These are phyloP conservation scores for Diaporthe eres DNA, from an alignment of 2,329 filamentous ascomycete genomes.

Conservation along the genomic window DNA sequence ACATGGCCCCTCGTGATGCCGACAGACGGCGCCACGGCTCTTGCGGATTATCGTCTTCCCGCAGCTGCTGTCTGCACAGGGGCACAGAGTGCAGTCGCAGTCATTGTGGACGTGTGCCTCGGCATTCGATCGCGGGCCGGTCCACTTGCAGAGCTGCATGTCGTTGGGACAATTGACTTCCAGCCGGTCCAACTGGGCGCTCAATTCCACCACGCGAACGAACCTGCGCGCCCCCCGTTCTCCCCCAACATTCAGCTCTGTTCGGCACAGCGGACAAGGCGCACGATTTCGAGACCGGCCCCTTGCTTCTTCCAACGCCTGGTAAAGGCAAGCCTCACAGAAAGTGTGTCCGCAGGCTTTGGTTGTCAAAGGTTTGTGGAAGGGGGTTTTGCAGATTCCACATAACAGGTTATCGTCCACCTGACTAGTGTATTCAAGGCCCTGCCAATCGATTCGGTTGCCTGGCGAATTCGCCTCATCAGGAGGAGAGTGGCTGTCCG, in stretches of 20 bases:
- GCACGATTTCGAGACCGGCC: slow-evolving; percentile 53
- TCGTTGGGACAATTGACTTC: slow-evolving; percentile 70
- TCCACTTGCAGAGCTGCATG: slow-evolving; percentile 63
- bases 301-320: slow-evolving; percentile 48
- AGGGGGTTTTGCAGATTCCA: slow-evolving; percentile 68
- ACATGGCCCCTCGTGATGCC: slow-evolving; percentile 59
- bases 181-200: slow-evolving; percentile 73
- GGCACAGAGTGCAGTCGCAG: slow-evolving; percentile 68
- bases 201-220: slow-evolving; percentile 41
- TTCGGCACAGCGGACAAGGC: slow-evolving; percentile 72
- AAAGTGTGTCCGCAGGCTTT: slow-evolving; percentile 74
- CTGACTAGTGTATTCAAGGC: slow-evolving; percentile 50
- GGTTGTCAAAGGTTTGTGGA: slow-evolving; percentile 73
- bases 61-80: slow-evolving; percentile 69
- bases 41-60: slow-evolving; percentile 65
- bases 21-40: slow-evolving; percentile 65
- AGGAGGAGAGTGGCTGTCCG: not conserved
- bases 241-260: slow-evolving; percentile 51
- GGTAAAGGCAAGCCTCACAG: slow-evolving; percentile 69
- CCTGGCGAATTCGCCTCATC: not conserved
- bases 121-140: slow-evolving; percentile 67
- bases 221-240: slow-evolving; percentile 24
- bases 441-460: slow-evolving; percentile 50
- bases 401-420: slow-evolving; percentile 55
- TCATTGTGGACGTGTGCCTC: slow-evolving; percentile 69